Base-by-base conservation (phyloP, 2,329 filamentous ascomycete genomes). In the Monosporascus sp. region DNA sequence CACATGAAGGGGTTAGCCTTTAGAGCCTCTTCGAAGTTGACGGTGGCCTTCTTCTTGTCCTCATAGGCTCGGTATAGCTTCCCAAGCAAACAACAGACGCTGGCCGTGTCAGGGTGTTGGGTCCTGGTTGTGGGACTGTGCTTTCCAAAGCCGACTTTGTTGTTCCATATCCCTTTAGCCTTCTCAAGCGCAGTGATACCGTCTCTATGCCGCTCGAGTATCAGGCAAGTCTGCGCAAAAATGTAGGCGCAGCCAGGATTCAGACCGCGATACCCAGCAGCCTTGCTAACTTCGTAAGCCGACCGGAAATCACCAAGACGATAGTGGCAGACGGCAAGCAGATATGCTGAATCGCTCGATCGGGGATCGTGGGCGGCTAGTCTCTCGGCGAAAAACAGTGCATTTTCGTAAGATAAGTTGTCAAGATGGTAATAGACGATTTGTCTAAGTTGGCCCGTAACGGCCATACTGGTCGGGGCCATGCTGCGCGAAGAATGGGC, bases 1-100 rank as follows among this genome's bases (percentile, higher is more conserved):
- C 94, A 99, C 83, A 96, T 94, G 71, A 97, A 93, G 1, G 94
- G 92, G 65, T 97, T 99, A 52, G 86, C 71, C 72, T 92, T 95
- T 63, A 99, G 75, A 6, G 92, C 85, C 56, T 95, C 91, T 61
- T 96, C 91, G 67, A 94, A 97, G 69, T 84, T 91, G 60, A 88
- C 83, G 17, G 93, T 85, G 7, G 94, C 92, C 70, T 90, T 91
- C 62, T 88, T 88, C 65, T 88, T 88, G 64, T 90, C 81, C 62
- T 96, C 88, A 63, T 94, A 87, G 2, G 83, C 90, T 48, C 88
- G 84, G 74, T 91, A 93, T 27, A 99, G 77, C 72, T 95, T 96
- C 26, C 91, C 94, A 31, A 96, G 78, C 38, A 99, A 75, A 64
- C 89, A 94, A 58, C 85, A 79, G n/a, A 93, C 83, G 1, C 91